Base-by-base conservation (phyloP, 2,329 filamentous ascomycete species). In the Celoporthe dispersa region DNA sequence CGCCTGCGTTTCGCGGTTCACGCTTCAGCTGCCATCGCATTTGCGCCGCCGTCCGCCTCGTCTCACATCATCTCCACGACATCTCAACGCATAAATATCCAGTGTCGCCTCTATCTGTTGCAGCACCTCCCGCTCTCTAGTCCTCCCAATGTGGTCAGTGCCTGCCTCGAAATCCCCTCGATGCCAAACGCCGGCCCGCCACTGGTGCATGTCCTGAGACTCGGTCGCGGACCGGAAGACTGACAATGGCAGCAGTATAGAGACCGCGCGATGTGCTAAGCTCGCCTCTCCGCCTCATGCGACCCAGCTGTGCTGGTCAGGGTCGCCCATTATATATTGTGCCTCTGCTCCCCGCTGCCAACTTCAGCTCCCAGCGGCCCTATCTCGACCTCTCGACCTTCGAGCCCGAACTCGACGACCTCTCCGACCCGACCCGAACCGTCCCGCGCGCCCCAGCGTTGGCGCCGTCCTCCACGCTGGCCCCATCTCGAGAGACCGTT, bases 271-370 rank as follows among this genome's bases (percentile, higher is more conserved):
- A 80, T 80, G 78, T 79, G 79, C 75, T 78, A 76, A 75, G 73
- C 71, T 73, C 51, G 16, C 64, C 2, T 61, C 22, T 41, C 72
- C 71, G 73, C 70, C 74, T 74, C 74, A 76, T 78, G 78, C 76
- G 79, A 80, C 77, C 79, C 76, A 74, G 75, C 75, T 72, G 77
- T 77, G 75, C 78, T 75, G 77, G 77, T 77, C 78, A 76, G 76
- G 75, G 76, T 73, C 75, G 73, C 73, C 73, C 39, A 39, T 22
- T 70, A 64, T 37, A 65, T 66, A 69, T 64, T 41, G 68, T 63
- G 63, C 68, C 63, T 70, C 67, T 59, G 65, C 41, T 64, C 55
- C 25, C 63, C 31, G 22, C 37, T 8, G 28, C 37, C 14, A 37
- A 53, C 28, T 19, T 48, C 31, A 12, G 11, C 22, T 25, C 48